phyloP scores from a whole-genome alignment of 1,284 basidiomycete genomes.

The Pseudozyma hubeiensis region DNA sequence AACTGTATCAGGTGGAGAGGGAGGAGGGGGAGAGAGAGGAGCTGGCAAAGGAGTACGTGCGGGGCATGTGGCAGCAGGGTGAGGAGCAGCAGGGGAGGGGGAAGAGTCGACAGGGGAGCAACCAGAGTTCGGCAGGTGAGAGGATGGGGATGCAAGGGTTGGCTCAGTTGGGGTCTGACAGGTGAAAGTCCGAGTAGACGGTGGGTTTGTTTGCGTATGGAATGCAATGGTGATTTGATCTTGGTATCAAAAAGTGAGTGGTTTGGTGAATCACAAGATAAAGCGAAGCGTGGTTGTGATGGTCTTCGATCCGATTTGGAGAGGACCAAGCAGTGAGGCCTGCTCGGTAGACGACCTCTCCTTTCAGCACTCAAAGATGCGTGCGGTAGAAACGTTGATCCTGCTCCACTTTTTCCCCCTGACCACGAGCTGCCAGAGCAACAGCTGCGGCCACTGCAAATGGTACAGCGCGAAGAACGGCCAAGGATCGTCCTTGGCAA shows the following conservation, averaged over 20 bases:
- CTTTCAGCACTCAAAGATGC: slow-evolving; percentile 57
- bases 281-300: too few relatives aligned
- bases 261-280: too few relatives aligned
- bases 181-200: background rate
- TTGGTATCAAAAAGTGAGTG: background rate
- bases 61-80: slow-evolving; percentile 9
- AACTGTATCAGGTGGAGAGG: slow-evolving; percentile 38
- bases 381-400: slow-evolving; percentile 58
- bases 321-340: too few relatives aligned
- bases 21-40: slow-evolving; percentile 24
- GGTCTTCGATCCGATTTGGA: too few relatives aligned
- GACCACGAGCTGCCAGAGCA: slow-evolving; percentile 50
- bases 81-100: slow-evolving; percentile 1
- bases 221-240: background rate
- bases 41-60: slow-evolving; percentile 18
- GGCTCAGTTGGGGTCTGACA: slow-evolving; percentile 1
- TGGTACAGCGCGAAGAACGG: slow-evolving; percentile 57
- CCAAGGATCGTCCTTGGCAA: slow-evolving; percentile 51
- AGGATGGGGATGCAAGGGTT: slow-evolving; percentile 1
- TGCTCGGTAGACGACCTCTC: too few relatives aligned
- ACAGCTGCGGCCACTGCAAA: slow-evolving; percentile 52
- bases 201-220: background rate
- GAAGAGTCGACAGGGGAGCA: slow-evolving; percentile 26
- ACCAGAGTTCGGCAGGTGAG: slow-evolving; percentile 1
- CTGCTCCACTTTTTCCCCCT: slow-evolving; percentile 43